Percentiles rank a stretch among this genome's conserved stretches.
Conservation (phyloP, 805 yeast species). For the Metschnikowia aberdeeniae region DNA sequence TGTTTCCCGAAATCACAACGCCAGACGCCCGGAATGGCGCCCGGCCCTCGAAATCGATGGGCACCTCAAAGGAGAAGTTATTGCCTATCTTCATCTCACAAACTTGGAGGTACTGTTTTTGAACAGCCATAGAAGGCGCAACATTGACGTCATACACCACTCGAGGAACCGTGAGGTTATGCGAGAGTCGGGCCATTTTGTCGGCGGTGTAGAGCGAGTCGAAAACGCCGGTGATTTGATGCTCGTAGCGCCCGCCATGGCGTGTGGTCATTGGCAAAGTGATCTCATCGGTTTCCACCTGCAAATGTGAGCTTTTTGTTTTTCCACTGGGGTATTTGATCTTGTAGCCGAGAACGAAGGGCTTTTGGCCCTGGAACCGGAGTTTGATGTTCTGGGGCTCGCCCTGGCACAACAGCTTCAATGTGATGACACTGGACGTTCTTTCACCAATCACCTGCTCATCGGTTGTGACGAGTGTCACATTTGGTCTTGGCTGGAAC, state of each 20-base stretch:
- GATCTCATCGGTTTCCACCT: constrained; percentile 25
- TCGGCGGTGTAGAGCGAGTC: constrained; percentile 57
- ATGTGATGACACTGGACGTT: constrained; percentile 14
- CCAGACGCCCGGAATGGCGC: constrained; percentile 61
- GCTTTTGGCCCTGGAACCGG: constrained; percentile 53
- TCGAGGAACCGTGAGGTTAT: constrained; percentile 11
- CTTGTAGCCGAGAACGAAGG: constrained; percentile 69
- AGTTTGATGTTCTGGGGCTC: constrained; percentile 29
- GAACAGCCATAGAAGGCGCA: constrained; percentile 58
- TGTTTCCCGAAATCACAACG: constrained; percentile 55
- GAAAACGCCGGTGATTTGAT: constrained; percentile 55
- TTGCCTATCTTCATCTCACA: constrained; percentile 35
- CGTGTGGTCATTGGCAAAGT: constrained; percentile 38
- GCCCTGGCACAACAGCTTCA: constrained; percentile 31
- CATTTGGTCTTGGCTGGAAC: constrained; percentile 22
- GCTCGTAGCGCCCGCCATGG: constrained; percentile 57
- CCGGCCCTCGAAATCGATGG: constrained; percentile 51
- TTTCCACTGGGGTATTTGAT: constrained; percentile 55
- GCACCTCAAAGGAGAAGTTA: constrained; percentile 38
- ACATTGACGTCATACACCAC: constrained; percentile 46
- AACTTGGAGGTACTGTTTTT: constrained; percentile 43
- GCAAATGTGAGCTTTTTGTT: constrained; percentile 31
- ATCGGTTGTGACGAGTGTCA: constrained; percentile 14
- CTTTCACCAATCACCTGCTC: constrained; percentile 10
- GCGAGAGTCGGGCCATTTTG: constrained; percentile 15